Base-by-base conservation (phyloP, 1,139 yeast species). In the Lodderomyces elongisporus region DNA sequence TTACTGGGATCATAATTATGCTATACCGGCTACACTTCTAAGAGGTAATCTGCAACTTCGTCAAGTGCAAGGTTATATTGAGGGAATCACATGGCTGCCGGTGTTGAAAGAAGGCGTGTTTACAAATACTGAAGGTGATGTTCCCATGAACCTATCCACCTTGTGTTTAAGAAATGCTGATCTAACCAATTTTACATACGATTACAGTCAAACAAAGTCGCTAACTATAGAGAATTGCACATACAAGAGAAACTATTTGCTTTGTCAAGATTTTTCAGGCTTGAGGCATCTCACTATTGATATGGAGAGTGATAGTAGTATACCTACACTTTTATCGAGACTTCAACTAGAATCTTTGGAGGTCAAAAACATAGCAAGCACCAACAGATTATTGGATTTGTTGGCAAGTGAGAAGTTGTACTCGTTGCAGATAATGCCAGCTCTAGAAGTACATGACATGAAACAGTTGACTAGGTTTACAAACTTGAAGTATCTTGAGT, bases 1-100 rank as follows among this genome's bases (percentile, higher is more conserved):
- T 28, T 42, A 46, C 27, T 58, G 62, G 63, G 25, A 36, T n/a
- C 40, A 37, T 27, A 13, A 13, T 6, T 10, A 7, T 24, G 25
- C 12, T 17, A 15, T 40, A 14, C 25, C 35, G 6, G 6, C 33
- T 25, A 20, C 30, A 10, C 24, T 31, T 13, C 32, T 40, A 18
- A 13, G 18, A 10, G 9, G 27, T 13, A 40, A 40, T 18, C n/a
- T 3, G 5, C 30, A 29, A 12, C 24, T 40, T 25, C 17, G n/a
- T 14, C 12, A 23, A 9, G 21, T 40, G 7, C 23, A 28, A 14
- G 43, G 43, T 2, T 31, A 27, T 16, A 36, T 41, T 7, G 27
- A 20, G 5, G 25, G 33, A 3, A 25, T 22, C n/a, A 26, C 13
- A 14, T 8, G 4, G 13, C 5, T 22, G 12, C 30, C 21, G 20